Evolutionary conservation across 176 grass and related monocot genomes (phyloP).

Genomic region (Dactylis glomerata): DNA sequence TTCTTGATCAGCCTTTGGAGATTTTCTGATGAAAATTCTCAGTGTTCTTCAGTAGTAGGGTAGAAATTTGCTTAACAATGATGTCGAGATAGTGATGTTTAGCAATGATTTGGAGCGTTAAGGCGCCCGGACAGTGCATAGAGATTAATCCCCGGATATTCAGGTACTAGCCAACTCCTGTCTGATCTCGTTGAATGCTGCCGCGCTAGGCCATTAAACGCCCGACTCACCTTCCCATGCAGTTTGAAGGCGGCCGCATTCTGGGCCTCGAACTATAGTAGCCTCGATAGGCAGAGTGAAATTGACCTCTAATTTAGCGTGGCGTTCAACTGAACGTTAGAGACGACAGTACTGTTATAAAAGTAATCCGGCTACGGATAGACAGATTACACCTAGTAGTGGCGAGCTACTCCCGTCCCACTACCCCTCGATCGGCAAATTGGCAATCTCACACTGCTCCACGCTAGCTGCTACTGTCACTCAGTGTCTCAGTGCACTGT

Average conservation of each 20-base stretch:
- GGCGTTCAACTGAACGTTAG: slow-evolving; percentile 27
- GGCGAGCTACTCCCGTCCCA: slow-evolving; percentile 25
- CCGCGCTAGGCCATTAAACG: slow-evolving; percentile 28
- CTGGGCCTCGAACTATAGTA: slow-evolving; percentile 16
- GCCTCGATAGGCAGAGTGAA: slow-evolving; percentile 21
- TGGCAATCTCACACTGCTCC: not conserved
- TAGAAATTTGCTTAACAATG: not conserved
- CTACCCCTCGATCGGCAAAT: no score
- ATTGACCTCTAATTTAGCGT: slow-evolving; percentile 31
- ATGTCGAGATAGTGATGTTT: no score
- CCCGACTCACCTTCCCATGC: slow-evolving; percentile 24
- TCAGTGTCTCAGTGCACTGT: not conserved
- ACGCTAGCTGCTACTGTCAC: slow-evolving; percentile 7
- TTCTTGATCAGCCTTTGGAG: not conserved
- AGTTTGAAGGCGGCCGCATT: slow-evolving; percentile 27
- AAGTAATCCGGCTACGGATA: not conserved
- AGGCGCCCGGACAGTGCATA: not conserved
- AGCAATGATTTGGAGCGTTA: not conserved
- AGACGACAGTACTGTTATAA: not conserved
- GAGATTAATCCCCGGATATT: not conserved
- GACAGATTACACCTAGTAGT: slow-evolving; percentile 5
- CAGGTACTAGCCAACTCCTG: not conserved
- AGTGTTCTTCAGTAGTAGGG: not conserved
- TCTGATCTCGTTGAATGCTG: slow-evolving; percentile 17
- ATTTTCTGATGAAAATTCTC: not conserved